Percentiles rank a stretch among this genome's conserved stretches.
These are phyloP conservation scores for Chlorociboria aeruginascens DNA, from an alignment of 495 filamentous ascomycete species.

Conservation along the genomic window DNA sequence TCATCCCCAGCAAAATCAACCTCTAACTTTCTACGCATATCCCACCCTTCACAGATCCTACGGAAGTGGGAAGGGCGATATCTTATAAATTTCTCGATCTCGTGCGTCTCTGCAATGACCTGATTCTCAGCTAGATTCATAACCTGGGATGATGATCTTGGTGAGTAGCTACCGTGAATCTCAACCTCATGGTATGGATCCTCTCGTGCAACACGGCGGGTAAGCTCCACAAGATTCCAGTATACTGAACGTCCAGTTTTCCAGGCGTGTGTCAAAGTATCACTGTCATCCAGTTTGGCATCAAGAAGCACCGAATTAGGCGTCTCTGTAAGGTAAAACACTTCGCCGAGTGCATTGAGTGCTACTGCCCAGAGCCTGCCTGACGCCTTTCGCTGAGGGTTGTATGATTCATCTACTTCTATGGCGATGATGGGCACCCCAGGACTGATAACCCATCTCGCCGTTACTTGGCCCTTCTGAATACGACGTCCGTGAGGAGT, in stretches of 20 bases:
- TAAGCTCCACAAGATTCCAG: conserved; percentile 72
- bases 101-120: conserved; percentile 58
- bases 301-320: conserved; percentile 33
- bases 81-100: conserved; percentile 65
- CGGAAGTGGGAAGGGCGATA: conserved; percentile 70
- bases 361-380: conserved; percentile 74
- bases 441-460: conserved; percentile 79
- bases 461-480: conserved; percentile 63
- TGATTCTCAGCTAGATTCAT: conserved; percentile 63
- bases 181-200: conserved; percentile 51
- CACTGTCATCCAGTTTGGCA: conserved; percentile 36
- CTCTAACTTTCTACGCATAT: conserved; percentile 77
- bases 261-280: conserved; percentile 49
- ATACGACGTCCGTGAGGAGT: conserved; percentile 53
- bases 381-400: conserved; percentile 48
- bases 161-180: conserved; percentile 55
- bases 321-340: conserved; percentile 68
- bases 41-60: conserved; percentile 73
- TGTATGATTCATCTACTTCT: conserved; percentile 73
- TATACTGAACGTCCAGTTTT: conserved; percentile 60
- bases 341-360: conserved; percentile 84
- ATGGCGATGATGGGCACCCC: conserved; percentile 86
- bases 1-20: conserved; percentile 85
- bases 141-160: conserved; percentile 53
- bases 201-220: conserved; percentile 54